These are phyloP conservation scores for Carex myosuroides DNA, from an alignment of 176 grass and related monocot genomes.

Conservation along the genomic window DNA sequence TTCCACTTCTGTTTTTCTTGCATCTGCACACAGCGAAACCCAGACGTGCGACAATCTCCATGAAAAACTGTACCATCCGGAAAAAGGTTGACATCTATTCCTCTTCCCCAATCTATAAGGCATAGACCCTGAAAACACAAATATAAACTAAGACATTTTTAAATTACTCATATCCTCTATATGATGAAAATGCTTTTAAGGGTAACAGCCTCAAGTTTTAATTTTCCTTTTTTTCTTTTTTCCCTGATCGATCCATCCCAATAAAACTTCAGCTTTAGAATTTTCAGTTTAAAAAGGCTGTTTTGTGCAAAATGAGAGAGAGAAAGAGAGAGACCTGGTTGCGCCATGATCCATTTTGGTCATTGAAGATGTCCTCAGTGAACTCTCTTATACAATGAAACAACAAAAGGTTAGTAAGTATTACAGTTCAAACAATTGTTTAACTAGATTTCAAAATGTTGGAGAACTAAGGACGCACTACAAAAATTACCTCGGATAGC, in stretches of 20 bases:
- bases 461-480: background rate
- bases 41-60: conserved; percentile 62
- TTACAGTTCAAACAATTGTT: background rate
- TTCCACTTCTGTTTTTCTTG: conserved; percentile 65
- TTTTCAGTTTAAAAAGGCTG: background rate
- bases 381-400: conserved; percentile 41
- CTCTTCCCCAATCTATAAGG: conserved; percentile 87
- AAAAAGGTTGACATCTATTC: conserved; percentile 74
- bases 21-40: conserved; percentile 84
- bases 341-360: conserved; percentile 45
- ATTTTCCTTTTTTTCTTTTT: background rate
- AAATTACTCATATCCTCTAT: background rate
- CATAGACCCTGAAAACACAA: conserved; percentile 69
- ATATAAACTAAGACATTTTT: background rate
- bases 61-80: conserved; percentile 38
- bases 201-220: background rate
- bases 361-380: conserved; percentile 53
- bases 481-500: conserved; percentile 62
- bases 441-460: background rate
- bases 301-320: background rate
- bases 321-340: conserved; percentile 41
- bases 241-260: background rate
- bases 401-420: conserved; percentile 18
- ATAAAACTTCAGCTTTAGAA: background rate
- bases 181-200: background rate